Evolutionary conservation across 306 rosid genomes (phyloP).

Genomic region (Medicago lupulina): DNA sequence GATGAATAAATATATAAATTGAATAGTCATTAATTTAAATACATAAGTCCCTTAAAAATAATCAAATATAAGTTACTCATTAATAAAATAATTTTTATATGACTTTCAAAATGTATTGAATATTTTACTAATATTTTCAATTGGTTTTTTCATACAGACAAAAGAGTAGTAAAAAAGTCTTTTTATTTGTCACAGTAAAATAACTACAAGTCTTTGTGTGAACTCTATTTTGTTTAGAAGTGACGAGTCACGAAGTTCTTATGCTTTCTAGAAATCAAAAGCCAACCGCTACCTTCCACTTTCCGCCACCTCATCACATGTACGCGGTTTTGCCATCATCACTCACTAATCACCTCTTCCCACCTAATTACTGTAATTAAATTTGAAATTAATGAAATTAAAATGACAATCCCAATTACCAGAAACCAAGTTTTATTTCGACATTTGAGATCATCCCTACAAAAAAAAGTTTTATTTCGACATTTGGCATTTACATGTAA

Average conservation of each 20-base stretch:
- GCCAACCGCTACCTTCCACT: conserved; percentile 38
- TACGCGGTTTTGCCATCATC: conserved; percentile 51
- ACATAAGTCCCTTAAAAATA: too few species aligned
- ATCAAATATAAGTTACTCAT: too few species aligned
- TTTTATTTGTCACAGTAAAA: too few species aligned
- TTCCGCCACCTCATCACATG: conserved; percentile 40
- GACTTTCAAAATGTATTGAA: too few species aligned
- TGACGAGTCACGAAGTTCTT: background rate
- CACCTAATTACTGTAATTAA: conserved; percentile 23
- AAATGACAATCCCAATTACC: background rate
- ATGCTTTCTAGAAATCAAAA: conserved; percentile 45
- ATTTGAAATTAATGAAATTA: background rate
- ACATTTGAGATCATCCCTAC: too few species aligned
- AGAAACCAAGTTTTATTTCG: conserved; percentile 28
- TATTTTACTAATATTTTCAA: too few species aligned
- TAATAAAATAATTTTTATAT: too few species aligned
- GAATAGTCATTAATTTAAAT: too few species aligned
- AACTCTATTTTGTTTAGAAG: conserved; percentile 9
- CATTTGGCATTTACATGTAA: conserved; percentile 36
- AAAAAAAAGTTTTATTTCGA: conserved; percentile 36
- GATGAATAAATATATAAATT: too few species aligned
- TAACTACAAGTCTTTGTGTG: background rate
- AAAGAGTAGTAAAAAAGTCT: background rate
- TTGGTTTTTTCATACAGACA: too few species aligned
- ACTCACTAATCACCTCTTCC: conserved; percentile 30